Conservation (phyloP, 2,329 filamentous ascomycete genomes). For the Alternaria metachromatica region DNA sequence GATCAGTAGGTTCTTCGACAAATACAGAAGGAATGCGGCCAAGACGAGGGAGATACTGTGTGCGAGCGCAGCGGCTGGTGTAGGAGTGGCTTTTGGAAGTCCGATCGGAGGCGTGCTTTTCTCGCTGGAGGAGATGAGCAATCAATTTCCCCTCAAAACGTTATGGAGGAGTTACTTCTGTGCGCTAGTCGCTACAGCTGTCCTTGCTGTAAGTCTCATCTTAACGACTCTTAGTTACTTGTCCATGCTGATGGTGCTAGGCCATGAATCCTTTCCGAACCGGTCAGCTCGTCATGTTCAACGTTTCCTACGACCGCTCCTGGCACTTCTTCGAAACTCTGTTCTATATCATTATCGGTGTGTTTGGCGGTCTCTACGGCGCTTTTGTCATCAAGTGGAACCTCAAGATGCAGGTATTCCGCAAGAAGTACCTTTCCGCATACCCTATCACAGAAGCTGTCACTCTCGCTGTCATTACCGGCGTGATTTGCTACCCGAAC, state of each 20-base stretch:
- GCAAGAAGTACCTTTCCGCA: conserved; percentile 86
- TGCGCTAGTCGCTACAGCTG: conserved; percentile 90
- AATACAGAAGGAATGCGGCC: conserved; percentile 88
- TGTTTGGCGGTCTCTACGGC: conserved; percentile 94
- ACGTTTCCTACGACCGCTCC: conserved; percentile 90
- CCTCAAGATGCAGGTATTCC: conserved; percentile 84
- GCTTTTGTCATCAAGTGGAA: conserved; percentile 99
- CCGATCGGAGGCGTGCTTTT: conserved; percentile 97
- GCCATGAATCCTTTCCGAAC: conserved; percentile 98
- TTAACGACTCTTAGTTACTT: too few relatives aligned
- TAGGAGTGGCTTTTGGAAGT: conserved; percentile 95
- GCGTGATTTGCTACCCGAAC: conserved; percentile 95
- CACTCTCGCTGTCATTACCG: conserved; percentile 80
- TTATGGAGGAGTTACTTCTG: conserved; percentile 99
- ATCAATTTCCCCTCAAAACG: conserved; percentile 94
- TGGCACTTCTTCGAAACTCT: conserved; percentile 98
- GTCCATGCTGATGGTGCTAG: conserved; percentile 44
- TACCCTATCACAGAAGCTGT: conserved; percentile 89
- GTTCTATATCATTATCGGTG: conserved; percentile 89
- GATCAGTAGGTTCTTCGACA: conserved; percentile 89
- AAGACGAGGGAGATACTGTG: conserved; percentile 96
- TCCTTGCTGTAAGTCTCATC: conserved; percentile 81
- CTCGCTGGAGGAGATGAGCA: conserved; percentile 97
- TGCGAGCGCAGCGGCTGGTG: conserved; percentile 91
- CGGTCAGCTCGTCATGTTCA: conserved; percentile 98